A percentile compares a stretch with the other conserved stretches of the same genome.
phyloP scores from a whole-genome alignment of 139 green algal genomes.

The Prasinococcaceae sp. region DNA sequence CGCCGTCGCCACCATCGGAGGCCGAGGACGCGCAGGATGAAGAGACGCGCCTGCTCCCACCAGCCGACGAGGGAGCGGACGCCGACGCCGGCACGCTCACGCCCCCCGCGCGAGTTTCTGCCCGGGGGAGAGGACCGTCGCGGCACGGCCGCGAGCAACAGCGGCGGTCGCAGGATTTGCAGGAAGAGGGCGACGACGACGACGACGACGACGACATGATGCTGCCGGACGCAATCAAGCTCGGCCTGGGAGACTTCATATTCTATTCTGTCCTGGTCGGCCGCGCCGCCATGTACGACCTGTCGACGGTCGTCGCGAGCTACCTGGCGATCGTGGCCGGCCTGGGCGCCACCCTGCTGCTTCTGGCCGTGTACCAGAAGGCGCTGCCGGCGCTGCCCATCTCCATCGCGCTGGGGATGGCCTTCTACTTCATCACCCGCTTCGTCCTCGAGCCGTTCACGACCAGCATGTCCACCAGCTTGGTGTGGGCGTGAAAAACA shows the following conservation, averaged over 20 bases:
- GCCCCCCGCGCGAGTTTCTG: too few relatives aligned
- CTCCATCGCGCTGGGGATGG: constrained; percentile 72
- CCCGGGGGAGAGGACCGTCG: too few relatives aligned
- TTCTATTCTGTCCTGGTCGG: constrained; percentile 83
- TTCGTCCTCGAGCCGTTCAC: constrained; percentile 66
- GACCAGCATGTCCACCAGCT: too few relatives aligned
- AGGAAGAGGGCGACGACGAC: constrained; percentile 6
- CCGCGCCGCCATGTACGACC: constrained; percentile 86
- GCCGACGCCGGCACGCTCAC: too few relatives aligned
- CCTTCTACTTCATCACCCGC: constrained; percentile 76
- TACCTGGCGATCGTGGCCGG: constrained; percentile 63
- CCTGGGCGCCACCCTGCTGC: constrained; percentile 36
- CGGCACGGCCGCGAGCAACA: too few relatives aligned
- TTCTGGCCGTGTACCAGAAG: constrained; percentile 47
- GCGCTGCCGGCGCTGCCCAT: constrained; percentile 89
- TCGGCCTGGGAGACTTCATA: constrained; percentile 96
- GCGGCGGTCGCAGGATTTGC: too few relatives aligned
- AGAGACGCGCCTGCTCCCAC: too few relatives aligned
- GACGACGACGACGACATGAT: background rate
- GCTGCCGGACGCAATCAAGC: constrained; percentile 55
- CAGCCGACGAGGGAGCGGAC: too few relatives aligned
- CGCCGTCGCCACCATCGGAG: too few relatives aligned
- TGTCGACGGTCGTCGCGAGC: constrained; percentile 62
- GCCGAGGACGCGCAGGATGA: too few relatives aligned
- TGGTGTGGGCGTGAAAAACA: too few relatives aligned